Base-by-base conservation (phyloP, 305 asterid species). In the Solanum hybrid region DNA sequence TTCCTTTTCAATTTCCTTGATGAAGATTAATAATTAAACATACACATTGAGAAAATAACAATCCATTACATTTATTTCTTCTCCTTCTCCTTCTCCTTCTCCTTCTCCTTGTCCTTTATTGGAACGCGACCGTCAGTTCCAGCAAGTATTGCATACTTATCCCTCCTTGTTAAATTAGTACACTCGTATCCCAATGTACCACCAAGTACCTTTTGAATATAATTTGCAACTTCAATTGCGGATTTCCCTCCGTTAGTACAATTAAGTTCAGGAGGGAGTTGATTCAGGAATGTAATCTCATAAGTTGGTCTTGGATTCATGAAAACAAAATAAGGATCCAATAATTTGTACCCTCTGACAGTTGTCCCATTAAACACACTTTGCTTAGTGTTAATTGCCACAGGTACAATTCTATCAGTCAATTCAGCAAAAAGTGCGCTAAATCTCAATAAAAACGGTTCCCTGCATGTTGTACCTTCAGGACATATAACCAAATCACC, bases 241-340 rank as follows among this genome's bases (percentile, higher is more conserved):
- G 99, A 91, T 90, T 93, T 96, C 2, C 99, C 98, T 2, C 97
- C 97, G 1, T 79, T 88, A 0, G 7, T 11, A 39, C 96, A 94
- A 7, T 94, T 93, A 11, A 94, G 89, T 68, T 96, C 98, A 20
- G 65, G 73, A 1, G 98, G 98, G 91, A 97, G 80, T 80, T 93
- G 95, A 78, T 95, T 93, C 92, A 96, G 70, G 87, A 96, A 97
- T 24, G 98, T 95, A 89, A 97, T 94, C 90, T 97, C 99, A 17
- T 94, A 97, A 6, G 96, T 94, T 1, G 99, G 99, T 57, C 98
- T 89, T 0, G 99, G 99, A 90, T 97, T 97, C 99, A 97, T 97
- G 93, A 94, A 97, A 51, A 96, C 99, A 57, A 97, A 97, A 90
- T 95, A 97, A 15, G 99, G 99, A 61, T 97, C 99, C 91, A 97